Evolutionary conservation across 768 basidiomycete genomes (phyloP), one percentile per base, ranked within the genome.

Genomic region (Xerocomellus amylosporus): DNA sequence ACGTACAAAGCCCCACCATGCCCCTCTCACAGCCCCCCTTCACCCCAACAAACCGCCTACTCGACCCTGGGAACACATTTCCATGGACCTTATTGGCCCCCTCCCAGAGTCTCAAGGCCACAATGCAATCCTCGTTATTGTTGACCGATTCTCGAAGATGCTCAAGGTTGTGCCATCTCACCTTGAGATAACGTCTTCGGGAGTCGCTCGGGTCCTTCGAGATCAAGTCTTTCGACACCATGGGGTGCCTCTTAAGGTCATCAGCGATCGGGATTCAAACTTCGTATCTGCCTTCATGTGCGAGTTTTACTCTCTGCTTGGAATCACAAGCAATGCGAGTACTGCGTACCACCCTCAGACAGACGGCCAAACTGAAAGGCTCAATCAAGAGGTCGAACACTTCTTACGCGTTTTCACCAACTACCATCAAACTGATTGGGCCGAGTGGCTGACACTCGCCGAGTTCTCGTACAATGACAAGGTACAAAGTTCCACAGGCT

Each of bases 281-380:
- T 34, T 34, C 13, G 10, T 34, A 2, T 34, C 34, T 4, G 24
- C 24, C 4, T 71, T 76, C 59, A 75, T 69, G 58, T n/a, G 31
- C 8, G 66, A 68, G 0, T 51, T 79, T 0, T 64, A 66, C 8
- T 5, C 10, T 0, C 48, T 41, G 8, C 67, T 78, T 0, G 67
- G 71, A 0, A 75, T 79, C 39, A 46, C 72, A 14, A 46, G 48
- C 2, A 70, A 68, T 33, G 56, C 72, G 0, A 71, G 69, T 8
- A 79, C 77, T 0, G 77, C 76, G 0, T 79, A 72, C 46, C 78
- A 78, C 50, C 79, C 78, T 0, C 71, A 76, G 46, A 72, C 71
- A 2, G 71, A 77, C 50, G 74, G 78, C 0, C 73, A 76, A 40
- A 75, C 74, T 0, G 76, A 80, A 50, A 52, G 66, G 2, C 58